These are phyloP conservation scores for Phalaenopsis hybrid DNA, from an alignment of 116 monocot species.

Conservation along the genomic window DNA sequence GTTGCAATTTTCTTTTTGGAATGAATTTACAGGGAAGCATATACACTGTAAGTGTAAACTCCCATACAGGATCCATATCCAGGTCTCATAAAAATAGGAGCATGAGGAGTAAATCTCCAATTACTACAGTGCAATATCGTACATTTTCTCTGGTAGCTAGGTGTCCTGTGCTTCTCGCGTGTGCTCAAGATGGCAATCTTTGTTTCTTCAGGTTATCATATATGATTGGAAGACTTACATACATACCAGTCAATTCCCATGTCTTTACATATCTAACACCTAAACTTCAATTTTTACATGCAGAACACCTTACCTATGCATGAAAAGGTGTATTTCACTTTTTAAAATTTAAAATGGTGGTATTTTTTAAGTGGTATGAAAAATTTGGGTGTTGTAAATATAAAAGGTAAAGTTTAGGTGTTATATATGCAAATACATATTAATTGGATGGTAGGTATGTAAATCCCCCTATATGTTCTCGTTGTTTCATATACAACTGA, in stretches of 20 bases:
- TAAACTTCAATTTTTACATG: too few species aligned
- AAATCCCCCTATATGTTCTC: neutral
- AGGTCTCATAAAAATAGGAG: conserved; percentile 75
- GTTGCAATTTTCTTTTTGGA: conserved; percentile 12
- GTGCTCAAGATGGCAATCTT: conserved; percentile 81
- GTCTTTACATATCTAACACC: too few species aligned
- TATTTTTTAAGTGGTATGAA: too few species aligned
- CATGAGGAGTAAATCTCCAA: conserved; percentile 58
- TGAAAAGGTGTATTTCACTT: too few species aligned
- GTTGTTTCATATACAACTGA: conserved; percentile 1
- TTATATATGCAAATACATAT: neutral
- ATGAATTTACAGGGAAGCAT: conserved; percentile 63
- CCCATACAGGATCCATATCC: conserved; percentile 81
- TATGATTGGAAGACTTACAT: neutral
- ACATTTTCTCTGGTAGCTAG: conserved; percentile 83
- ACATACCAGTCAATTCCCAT: too few species aligned
- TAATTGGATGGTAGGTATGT: neutral
- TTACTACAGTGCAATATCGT: conserved; percentile 85
- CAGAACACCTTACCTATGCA: too few species aligned
- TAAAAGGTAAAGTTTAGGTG: neutral
- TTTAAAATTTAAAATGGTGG: too few species aligned
- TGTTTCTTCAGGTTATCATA: conserved; percentile 77
- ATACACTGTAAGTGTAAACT: conserved; percentile 74
- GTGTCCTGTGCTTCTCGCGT: conserved; percentile 87
- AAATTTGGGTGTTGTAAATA: neutral